Base-by-base conservation (phyloP, 164 flowering plant species). In the Vitis labrusca region DNA sequence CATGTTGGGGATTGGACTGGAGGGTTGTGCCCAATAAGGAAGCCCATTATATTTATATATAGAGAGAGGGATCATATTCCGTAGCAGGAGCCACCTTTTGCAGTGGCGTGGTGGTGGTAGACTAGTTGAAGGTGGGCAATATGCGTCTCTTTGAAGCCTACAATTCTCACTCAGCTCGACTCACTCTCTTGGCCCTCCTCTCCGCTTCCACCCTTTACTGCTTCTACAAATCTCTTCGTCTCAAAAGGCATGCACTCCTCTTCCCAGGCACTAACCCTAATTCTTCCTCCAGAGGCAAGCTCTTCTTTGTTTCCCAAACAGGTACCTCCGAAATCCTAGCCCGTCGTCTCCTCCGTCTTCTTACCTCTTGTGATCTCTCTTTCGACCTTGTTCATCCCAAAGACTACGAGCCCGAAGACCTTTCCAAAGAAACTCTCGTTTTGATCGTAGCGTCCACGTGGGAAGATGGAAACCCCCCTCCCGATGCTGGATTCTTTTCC, bases 321-420 rank as follows among this genome's bases (percentile, higher is more conserved):
- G 92, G 92, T 32, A 96, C 97, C 50, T 92, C 98, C 66, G 84
- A 89, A 81, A 53, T 88, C 82, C 87, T 96, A 74, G 98, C 98
- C 27, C 78, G 47, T 1, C 97, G 98, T 54, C 87, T 95, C 29
- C 80, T 63, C 64, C 11, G 55, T 30, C 79, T 82, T 12, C 80
- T 91, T 50, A 27, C 77, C 9, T 72, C 79, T 9, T 80, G 78
- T 47, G 62, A 49, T 30, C 52, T 91, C 50, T 29, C 49, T 2
- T 88, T 93, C 64, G 93, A 93, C 54, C 80, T 95, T 13, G 77
- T 91, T 30, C 88, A 95, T 58, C 80, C 88, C n/a, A 73, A 77
- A 13, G 79, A 79, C 65, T 95, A 93, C 74, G 99, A 95, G 77
- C 98, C 98, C 9, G 99, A 95, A 71, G 98, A 95, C 65, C 81